Base-by-base conservation (phyloP, 1,284 basidiomycete species). In the Apiotrichum mycotoxinovorans region DNA sequence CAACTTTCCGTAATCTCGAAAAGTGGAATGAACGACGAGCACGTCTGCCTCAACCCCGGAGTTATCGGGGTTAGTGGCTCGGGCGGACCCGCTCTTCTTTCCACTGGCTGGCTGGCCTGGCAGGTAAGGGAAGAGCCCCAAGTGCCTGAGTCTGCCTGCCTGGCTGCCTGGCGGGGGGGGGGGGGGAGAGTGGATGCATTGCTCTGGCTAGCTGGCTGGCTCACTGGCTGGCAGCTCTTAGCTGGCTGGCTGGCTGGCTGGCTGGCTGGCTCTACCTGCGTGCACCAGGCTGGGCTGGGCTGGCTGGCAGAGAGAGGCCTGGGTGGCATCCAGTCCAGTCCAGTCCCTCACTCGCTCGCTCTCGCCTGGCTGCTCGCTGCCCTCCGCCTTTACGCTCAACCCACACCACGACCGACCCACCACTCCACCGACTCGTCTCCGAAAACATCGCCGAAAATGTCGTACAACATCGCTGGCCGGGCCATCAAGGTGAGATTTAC, bases 401-500 rank as follows among this genome's bases (percentile, higher is more conserved):
- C 37, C 9, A 4, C 25, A 27, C 22, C 25, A n/a, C 35, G 8
- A 26, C 33, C 33, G 12, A 46, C 43, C 15, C 26, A 8, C 51
- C 25, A 5, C 38, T 18, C 50, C 15, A 9, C 30, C 30, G n/a
- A n/a, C n/a, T n/a, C n/a, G n/a, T n/a, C 8, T 23, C 45, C 30
- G n/a, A 47, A 35, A 40, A 51, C 30, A 42, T 59, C 43, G 38
- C n/a, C 37, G 62, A 74, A 57, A 57, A 78, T 78, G 76, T 78
- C 76, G 44, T 78, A 78, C 74, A 68, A 52, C 55, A 78, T 78
- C 66, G 73, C 73, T 50, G 76, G 76, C 64, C 61, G 63, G 60
- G 70, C 66, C 61, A 75, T 78, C 69, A 78, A 78, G 69, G 76
- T 78, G 60, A 63, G 74, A 66, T 2, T 3, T n/a, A n/a, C n/a